A percentile compares a stretch with the other conserved stretches of the same genome.
These are phyloP conservation scores for Canariomyces notabilis DNA, from an alignment of 2,329 filamentous ascomycete species.

Conservation along the genomic window DNA sequence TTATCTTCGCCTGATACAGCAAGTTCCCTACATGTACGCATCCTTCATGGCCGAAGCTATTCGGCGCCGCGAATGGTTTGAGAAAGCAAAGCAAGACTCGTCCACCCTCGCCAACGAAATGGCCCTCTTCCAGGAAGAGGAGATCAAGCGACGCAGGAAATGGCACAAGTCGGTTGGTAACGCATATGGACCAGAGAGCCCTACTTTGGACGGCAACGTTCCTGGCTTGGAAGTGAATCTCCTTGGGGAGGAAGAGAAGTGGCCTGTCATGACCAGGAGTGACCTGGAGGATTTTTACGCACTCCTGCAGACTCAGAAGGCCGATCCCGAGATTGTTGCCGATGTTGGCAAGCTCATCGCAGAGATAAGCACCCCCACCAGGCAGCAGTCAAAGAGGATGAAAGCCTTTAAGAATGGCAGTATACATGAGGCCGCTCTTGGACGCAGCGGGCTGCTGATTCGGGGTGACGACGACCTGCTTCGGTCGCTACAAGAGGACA, in stretches of 20 bases:
- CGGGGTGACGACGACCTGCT: conserved; percentile 83
- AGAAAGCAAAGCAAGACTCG: conserved; percentile 85
- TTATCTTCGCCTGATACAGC: conserved; percentile 70
- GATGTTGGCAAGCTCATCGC: conserved; percentile 72
- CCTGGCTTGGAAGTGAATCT: conserved; percentile 81
- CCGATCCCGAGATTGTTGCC: conserved; percentile 60
- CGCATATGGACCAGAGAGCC: conserved; percentile 60
- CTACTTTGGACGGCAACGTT: conserved; percentile 61
- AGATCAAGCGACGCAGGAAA: conserved; percentile 78
- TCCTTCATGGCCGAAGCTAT: conserved; percentile 83
- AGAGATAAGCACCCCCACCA: conserved; percentile 76
- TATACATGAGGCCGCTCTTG: conserved; percentile 82
- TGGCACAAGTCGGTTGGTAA: conserved; percentile 85
- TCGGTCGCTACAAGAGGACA: conserved; percentile 75
- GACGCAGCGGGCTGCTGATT: conserved; percentile 78
- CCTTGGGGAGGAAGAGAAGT: conserved; percentile 70
- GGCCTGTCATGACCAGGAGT: conserved; percentile 71
- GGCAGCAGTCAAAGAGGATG: conserved; percentile 77
- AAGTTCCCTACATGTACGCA: conserved; percentile 84
- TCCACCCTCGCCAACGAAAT: conserved; percentile 87
- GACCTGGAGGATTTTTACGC: conserved; percentile 73
- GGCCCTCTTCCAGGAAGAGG: conserved; percentile 86
- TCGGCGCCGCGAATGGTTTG: conserved; percentile 80
- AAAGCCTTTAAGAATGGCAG: conserved; percentile 97
- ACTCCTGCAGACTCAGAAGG: conserved; percentile 58